Evolutionary conservation across 192 early-diverging fungal genomes (phyloP).

Genomic region (Coemansia sp.): DNA sequence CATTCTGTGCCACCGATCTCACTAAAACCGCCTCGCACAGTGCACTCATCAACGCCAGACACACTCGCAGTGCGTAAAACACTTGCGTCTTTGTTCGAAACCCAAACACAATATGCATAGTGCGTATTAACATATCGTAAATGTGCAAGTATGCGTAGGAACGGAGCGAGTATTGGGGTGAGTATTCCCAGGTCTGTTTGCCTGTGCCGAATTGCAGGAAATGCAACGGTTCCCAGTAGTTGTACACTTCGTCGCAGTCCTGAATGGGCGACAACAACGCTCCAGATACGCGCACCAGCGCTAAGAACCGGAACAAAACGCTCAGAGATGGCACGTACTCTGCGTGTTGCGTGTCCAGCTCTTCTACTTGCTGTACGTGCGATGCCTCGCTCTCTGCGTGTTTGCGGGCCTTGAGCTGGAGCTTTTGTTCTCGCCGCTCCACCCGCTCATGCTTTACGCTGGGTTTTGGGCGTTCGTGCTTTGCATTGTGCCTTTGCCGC

Average conservation of each 20-base stretch:
- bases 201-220: conserved; percentile 81
- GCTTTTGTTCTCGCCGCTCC: conserved; percentile 13
- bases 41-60: conserved; percentile 63
- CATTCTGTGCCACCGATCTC: conserved; percentile 57
- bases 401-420: conserved; percentile 1
- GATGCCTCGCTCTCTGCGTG: not conserved
- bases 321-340: conserved; percentile 25
- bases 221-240: conserved; percentile 96
- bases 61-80: conserved; percentile 74
- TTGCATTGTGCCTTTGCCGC: conserved; percentile 1
- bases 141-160: conserved; percentile 78
- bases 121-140: conserved; percentile 56
- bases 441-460: conserved; percentile 13
- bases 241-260: conserved; percentile 75
- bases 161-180: conserved; percentile 81
- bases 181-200: conserved; percentile 97
- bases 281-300: conserved; percentile 21
- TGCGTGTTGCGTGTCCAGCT: not conserved
- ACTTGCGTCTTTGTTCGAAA: conserved; percentile 48
- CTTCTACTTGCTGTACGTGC: not conserved
- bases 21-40: conserved; percentile 73
- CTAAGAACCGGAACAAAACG: conserved; percentile 29
- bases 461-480: conserved; percentile 7
- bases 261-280: conserved; percentile 42
- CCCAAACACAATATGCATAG: conserved; percentile 51